A percentile compares a stretch with the other conserved stretches of the same genome.
Conservation (phyloP, 495 filamentous ascomycete genomes). For the Xylaria venustula region DNA sequence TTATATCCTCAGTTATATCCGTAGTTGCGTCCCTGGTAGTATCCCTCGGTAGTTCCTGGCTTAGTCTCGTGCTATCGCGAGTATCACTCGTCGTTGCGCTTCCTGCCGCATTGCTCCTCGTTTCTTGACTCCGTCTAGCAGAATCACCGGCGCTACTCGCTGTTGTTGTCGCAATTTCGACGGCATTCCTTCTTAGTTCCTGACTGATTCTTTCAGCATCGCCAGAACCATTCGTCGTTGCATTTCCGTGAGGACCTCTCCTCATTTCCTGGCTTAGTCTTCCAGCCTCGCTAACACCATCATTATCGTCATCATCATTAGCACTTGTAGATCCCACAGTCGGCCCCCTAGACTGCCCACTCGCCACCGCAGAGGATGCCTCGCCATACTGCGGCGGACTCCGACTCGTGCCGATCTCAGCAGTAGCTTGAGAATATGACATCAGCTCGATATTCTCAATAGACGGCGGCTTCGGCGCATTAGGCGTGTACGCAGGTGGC, state of each 20-base stretch:
- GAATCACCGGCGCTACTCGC: background rate
- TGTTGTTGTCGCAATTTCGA: background rate
- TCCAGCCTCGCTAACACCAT: background rate
- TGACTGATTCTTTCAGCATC: background rate
- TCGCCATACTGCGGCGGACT: conserved; percentile 23
- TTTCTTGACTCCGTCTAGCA: background rate
- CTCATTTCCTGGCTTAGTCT: background rate
- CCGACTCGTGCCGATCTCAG: conserved; percentile 17
- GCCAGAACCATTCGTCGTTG: background rate
- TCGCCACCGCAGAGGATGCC: too few relatives aligned
- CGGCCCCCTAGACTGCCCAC: background rate
- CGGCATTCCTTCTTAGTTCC: too few relatives aligned
- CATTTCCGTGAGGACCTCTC: background rate
- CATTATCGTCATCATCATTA: background rate
- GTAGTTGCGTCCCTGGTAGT: too few relatives aligned
- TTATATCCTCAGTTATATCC: too few relatives aligned
- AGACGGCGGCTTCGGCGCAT: conserved; percentile 24
- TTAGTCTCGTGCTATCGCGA: background rate
- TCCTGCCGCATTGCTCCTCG: background rate
- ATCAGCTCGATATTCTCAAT: conserved; percentile 20
- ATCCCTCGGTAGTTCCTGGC: background rate
- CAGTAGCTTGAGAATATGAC: conserved; percentile 10
- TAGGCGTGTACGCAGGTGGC: conserved; percentile 51
- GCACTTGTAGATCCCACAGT: background rate
- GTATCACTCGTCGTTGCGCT: background rate